Percentiles rank a stretch among this genome's conserved stretches.
phyloP scores from a whole-genome alignment of 495 filamentous ascomycete species.

The Penicillium lividum region DNA sequence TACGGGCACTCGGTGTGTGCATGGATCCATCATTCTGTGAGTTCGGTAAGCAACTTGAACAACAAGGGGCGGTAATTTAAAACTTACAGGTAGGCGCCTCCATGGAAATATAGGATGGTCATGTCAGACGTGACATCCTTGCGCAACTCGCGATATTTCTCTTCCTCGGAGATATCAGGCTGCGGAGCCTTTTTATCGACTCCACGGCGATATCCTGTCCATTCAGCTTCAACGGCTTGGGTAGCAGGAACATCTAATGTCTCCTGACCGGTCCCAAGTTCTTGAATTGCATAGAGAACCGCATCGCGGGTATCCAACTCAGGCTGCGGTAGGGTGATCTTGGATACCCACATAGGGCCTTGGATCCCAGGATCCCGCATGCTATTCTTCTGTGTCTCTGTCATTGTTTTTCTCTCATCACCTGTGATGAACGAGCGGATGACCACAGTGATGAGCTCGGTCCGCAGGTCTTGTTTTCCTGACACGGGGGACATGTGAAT shows the following conservation, averaged over 20 bases:
- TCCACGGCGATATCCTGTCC: conserved; percentile 71
- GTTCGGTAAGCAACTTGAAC: neutral
- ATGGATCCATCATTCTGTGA: conserved; percentile 69
- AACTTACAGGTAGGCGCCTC: conserved; percentile 73
- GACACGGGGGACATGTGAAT: conserved; percentile 65
- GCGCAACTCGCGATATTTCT: conserved; percentile 73
- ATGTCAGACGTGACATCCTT: conserved; percentile 64
- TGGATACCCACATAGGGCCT: conserved; percentile 78
- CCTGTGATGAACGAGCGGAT: conserved; percentile 63
- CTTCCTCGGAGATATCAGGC: conserved; percentile 63
- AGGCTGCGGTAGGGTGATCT: conserved; percentile 57
- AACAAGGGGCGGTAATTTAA: too few relatives aligned
- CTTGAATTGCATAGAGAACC: conserved; percentile 63
- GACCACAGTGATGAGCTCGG: conserved; percentile 69
- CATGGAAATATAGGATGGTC: conserved; percentile 85
- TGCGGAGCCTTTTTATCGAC: conserved; percentile 55
- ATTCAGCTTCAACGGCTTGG: conserved; percentile 73
- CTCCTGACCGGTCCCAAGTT: conserved; percentile 52
- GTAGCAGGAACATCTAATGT: conserved; percentile 56
- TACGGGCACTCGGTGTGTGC: conserved; percentile 56
- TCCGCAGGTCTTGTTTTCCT: conserved; percentile 76
- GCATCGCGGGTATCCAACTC: conserved; percentile 60
- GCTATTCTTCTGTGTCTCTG: conserved; percentile 62
- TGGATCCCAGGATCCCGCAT: conserved; percentile 68
- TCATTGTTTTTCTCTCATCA: conserved; percentile 42